phyloP scores from a whole-genome alignment of 345 rosid species.

The Bruguiera parviflora region DNA sequence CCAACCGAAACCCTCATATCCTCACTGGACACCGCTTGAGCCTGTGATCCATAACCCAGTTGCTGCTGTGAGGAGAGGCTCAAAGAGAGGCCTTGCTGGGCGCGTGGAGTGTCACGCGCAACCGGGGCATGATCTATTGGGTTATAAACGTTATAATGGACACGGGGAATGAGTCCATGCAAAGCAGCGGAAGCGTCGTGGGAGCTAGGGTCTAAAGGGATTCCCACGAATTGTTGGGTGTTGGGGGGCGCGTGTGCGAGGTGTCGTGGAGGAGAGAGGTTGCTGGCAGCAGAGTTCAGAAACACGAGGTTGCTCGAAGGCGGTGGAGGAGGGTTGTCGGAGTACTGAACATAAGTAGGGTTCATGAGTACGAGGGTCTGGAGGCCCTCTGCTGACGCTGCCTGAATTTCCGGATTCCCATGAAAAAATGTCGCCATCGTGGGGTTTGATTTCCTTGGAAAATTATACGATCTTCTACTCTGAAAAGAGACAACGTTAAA shows the following conservation, averaged over 20 bases:
- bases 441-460: background rate
- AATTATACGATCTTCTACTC: slow-evolving; percentile 19
- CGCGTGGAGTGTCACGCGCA: slow-evolving; percentile 74
- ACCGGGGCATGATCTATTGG: slow-evolving; percentile 40
- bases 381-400: slow-evolving; percentile 53
- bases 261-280: slow-evolving; percentile 24
- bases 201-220: slow-evolving; percentile 60
- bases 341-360: slow-evolving; percentile 84
- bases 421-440: slow-evolving; percentile 80
- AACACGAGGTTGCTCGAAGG: slow-evolving; percentile 40
- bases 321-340: slow-evolving; percentile 49
- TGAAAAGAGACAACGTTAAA: slow-evolving; percentile 23
- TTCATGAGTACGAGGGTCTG: slow-evolving; percentile 97
- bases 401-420: slow-evolving; percentile 72
- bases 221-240: slow-evolving; percentile 82
- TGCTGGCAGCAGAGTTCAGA: slow-evolving; percentile 47
- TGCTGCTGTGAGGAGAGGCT: slow-evolving; percentile 81
- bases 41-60: slow-evolving; percentile 50
- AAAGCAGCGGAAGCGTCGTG: slow-evolving; percentile 52
- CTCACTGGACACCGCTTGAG: slow-evolving; percentile 36
- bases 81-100: slow-evolving; percentile 73
- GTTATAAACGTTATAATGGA: slow-evolving; percentile 72
- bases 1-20: slow-evolving; percentile 51
- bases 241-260: slow-evolving; percentile 49
- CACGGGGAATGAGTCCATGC: slow-evolving; percentile 79